Percentiles rank a stretch among this genome's conserved stretches.
Conservation (phyloP, 192 early-diverging fungal species). For the Entomortierella chlamydospora region DNA sequence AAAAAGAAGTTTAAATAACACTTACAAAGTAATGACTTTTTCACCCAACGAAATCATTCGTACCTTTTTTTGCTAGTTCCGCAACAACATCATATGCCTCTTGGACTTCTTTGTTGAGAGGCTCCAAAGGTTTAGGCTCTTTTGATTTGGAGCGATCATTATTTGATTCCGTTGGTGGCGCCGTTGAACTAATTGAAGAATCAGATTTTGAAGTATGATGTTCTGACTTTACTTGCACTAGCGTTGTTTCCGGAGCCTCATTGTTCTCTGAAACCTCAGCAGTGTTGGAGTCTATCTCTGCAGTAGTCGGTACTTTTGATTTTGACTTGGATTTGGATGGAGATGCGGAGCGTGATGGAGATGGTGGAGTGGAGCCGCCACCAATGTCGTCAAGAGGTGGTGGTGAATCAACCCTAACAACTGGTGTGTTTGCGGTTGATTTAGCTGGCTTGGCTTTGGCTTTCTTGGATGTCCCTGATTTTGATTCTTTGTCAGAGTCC, state of each 20-base stretch:
- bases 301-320: conserved; percentile 5
- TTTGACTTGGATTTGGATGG: conserved; percentile 27
- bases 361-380: conserved; percentile 10
- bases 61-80: conserved; percentile 49
- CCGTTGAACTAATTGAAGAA: neutral
- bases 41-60: neutral
- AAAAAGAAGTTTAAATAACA: neutral
- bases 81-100: conserved; percentile 32
- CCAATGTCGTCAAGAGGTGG: conserved; percentile 12
- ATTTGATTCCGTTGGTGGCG: neutral
- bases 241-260: neutral
- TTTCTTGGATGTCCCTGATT: conserved; percentile 20
- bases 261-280: neutral
- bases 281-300: neutral
- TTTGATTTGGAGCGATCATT: neutral
- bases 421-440: conserved; percentile 9
- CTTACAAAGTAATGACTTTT: neutral
- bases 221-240: neutral
- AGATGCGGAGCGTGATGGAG: conserved; percentile 15
- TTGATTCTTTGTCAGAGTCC: conserved; percentile 48
- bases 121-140: conserved; percentile 17
- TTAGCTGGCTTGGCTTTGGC: conserved; percentile 24
- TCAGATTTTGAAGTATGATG: neutral
- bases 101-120: conserved; percentile 50
- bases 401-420: conserved; percentile 30